phyloP scores from a whole-genome alignment of 495 filamentous ascomycete species.

The Endocarpon pusillum region DNA sequence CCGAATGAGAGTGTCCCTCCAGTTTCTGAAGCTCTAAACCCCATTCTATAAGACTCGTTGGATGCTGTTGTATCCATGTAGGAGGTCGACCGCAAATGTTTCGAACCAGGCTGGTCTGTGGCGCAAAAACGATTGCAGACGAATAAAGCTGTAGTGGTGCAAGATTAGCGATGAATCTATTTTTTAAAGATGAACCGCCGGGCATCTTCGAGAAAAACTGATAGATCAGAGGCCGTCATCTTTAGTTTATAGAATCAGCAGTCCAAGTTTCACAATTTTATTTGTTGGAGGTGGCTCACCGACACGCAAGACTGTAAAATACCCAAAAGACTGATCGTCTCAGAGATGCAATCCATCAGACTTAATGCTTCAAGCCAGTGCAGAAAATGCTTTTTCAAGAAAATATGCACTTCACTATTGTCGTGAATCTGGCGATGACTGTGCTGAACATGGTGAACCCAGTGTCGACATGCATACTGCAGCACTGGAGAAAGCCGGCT shows the following conservation, averaged over 20 bases:
- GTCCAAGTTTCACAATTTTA: neutral
- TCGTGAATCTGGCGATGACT: conserved; percentile 11
- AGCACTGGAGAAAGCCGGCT: conserved; percentile 14
- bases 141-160: conserved; percentile 17
- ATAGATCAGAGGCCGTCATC: neutral
- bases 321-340: conserved; percentile 11
- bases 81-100: neutral
- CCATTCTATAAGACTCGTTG: conserved; percentile 4
- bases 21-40: conserved; percentile 5
- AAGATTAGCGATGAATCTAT: conserved; percentile 10
- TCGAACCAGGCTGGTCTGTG: conserved; percentile 13
- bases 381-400: conserved; percentile 26
- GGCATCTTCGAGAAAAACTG: conserved; percentile 17
- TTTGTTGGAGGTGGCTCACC: conserved; percentile 5
- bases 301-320: conserved; percentile 6
- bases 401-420: conserved; percentile 13
- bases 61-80: conserved; percentile 4
- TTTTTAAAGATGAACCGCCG: conserved; percentile 17
- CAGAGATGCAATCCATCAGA: conserved; percentile 17
- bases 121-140: conserved; percentile 20
- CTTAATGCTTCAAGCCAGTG: conserved; percentile 28
- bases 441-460: conserved; percentile 26
- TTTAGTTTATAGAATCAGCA: neutral
- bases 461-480: conserved; percentile 29
- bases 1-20: conserved; percentile 7